Evolutionary conservation across 169 alveolate genomes (phyloP).

Genomic region (Cryptosporidium parvum): DNA sequence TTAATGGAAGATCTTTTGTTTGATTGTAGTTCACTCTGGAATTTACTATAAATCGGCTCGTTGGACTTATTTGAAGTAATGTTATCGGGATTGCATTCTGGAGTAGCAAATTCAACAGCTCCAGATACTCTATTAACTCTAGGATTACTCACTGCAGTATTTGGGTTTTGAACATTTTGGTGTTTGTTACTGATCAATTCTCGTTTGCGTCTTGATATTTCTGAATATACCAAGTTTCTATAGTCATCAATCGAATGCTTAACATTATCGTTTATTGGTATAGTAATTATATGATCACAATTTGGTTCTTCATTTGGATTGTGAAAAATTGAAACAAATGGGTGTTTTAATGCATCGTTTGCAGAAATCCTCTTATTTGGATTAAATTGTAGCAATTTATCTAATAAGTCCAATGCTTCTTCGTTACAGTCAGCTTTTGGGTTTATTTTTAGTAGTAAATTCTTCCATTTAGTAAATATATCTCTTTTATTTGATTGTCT

Average conservation of each 20-base stretch:
- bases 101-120: neutral
- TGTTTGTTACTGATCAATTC: slow-evolving; percentile 67
- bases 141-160: neutral
- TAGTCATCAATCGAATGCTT: slow-evolving; percentile 89
- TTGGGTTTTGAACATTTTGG: slow-evolving; percentile 2
- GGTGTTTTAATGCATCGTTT: slow-evolving; percentile 94
- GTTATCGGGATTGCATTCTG: neutral
- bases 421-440: slow-evolving; percentile 79
- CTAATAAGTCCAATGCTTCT: slow-evolving; percentile 92
- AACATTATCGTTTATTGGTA: slow-evolving; percentile 88
- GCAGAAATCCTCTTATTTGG: slow-evolving; percentile 94
- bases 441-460: slow-evolving; percentile 63
- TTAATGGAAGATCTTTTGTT: slow-evolving; percentile 10
- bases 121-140: neutral
- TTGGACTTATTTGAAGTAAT: slow-evolving; percentile 1
- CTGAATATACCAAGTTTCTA: slow-evolving; percentile 86
- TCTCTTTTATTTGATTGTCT: slow-evolving; percentile 68
- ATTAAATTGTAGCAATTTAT: slow-evolving; percentile 91
- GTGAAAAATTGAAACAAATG: slow-evolving; percentile 91
- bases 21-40: neutral
- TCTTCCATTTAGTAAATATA: slow-evolving; percentile 77
- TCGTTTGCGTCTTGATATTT: slow-evolving; percentile 86
- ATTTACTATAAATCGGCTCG: neutral
- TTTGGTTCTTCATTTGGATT: slow-evolving; percentile 92
- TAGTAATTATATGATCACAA: slow-evolving; percentile 85